phyloP scores from a whole-genome alignment of 2,329 filamentous ascomycete species.

The Pestalotiopsis sp. region DNA sequence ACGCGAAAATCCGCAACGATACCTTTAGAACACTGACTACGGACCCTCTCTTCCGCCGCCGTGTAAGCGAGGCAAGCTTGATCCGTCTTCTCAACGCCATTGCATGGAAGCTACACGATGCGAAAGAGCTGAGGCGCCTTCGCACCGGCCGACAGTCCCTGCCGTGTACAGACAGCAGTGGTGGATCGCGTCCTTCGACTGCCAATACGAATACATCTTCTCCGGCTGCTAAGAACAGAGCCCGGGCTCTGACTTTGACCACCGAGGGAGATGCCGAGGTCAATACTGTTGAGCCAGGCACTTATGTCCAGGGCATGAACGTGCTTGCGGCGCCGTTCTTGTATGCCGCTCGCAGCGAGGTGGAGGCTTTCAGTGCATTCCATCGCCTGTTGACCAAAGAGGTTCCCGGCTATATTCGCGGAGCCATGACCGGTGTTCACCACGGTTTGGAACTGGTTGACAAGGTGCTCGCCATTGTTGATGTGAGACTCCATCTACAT shows the following conservation, averaged over 20 bases:
- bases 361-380: conserved; percentile 91
- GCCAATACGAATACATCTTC: conserved; percentile 39
- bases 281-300: conserved; percentile 67
- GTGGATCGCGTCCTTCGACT: conserved; percentile 37
- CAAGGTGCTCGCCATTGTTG: conserved; percentile 86
- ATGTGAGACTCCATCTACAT: conserved; percentile 82
- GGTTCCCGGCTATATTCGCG: conserved; percentile 89
- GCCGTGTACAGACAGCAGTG: conserved; percentile 26
- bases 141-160: conserved; percentile 28
- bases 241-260: conserved; percentile 59
- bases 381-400: conserved; percentile 84
- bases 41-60: conserved; percentile 92
- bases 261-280: conserved; percentile 65
- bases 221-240: conserved; percentile 48
- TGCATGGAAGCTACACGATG: conserved; percentile 89
- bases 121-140: conserved; percentile 50
- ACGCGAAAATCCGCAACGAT: conserved; percentile 97
- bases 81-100: conserved; percentile 94
- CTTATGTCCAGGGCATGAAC: conserved; percentile 99
- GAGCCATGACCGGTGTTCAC: conserved; percentile 97
- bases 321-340: conserved; percentile 94
- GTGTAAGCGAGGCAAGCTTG: conserved; percentile 92
- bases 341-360: conserved; percentile 90
- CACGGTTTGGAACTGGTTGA: conserved; percentile 88
- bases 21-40: conserved; percentile 96